A percentile compares a stretch with the other conserved stretches of the same genome.
Evolutionary conservation across 164 flowering plant species (phyloP).

Genomic region (Chimonanthus salicifolius): DNA sequence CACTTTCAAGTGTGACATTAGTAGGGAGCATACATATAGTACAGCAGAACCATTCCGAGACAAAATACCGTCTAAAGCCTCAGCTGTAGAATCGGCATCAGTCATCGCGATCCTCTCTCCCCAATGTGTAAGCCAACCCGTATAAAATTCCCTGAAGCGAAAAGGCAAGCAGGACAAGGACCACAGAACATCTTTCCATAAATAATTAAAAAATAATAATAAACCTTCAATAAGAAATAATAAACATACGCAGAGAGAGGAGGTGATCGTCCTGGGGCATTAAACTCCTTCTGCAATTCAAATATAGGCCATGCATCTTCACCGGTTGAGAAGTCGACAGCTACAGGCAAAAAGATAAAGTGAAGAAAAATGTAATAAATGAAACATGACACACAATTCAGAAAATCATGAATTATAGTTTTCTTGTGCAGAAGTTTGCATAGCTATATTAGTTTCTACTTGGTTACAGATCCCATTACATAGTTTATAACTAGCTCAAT

Average conservation of each 20-base stretch:
- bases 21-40: slow-evolving; percentile 64
- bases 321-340: slow-evolving; percentile 91
- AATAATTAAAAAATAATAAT: no score
- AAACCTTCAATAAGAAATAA: background rate
- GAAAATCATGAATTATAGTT: background rate
- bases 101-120: slow-evolving; percentile 71
- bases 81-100: slow-evolving; percentile 57
- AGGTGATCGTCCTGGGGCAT: slow-evolving; percentile 93
- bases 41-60: slow-evolving; percentile 85
- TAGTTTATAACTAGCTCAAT: no score
- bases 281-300: slow-evolving; percentile 79
- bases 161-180: slow-evolving; percentile 5
- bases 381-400: background rate
- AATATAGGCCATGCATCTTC: slow-evolving; percentile 85
- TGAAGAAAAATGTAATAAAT: slow-evolving; percentile 1
- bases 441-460: no score
- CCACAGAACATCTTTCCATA: background rate
- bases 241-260: slow-evolving; percentile 72
- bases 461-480: no score
- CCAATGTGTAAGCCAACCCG: slow-evolving; percentile 99
- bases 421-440: no score
- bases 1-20: slow-evolving; percentile 11
- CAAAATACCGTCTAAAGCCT: slow-evolving; percentile 54
- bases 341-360: slow-evolving; percentile 29
- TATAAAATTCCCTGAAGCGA: slow-evolving; percentile 78